Conservation (phyloP, 306 rosid genomes). For the Prunus kanzakura region DNA sequence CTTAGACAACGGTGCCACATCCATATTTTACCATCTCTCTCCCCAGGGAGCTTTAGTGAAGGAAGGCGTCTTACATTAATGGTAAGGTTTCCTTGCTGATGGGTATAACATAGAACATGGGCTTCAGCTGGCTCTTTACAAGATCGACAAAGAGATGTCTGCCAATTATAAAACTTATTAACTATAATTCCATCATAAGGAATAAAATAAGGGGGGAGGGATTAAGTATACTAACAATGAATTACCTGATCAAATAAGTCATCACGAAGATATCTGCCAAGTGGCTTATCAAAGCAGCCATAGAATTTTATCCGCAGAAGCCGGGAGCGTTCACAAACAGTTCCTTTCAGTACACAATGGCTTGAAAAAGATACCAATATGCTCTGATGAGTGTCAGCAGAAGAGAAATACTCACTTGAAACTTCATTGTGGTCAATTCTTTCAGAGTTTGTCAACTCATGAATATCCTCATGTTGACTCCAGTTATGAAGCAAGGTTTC, state of each 20-base stretch:
- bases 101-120: slow-evolving; percentile 81
- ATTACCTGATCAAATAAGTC: slow-evolving; percentile 78
- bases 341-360: slow-evolving; percentile 76
- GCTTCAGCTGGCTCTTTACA: slow-evolving; percentile 80
- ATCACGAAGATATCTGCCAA: slow-evolving; percentile 88
- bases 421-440: slow-evolving; percentile 54
- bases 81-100: slow-evolving; percentile 95
- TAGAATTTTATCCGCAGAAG: slow-evolving; percentile 93
- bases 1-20: slow-evolving; percentile 98
- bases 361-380: slow-evolving; percentile 94
- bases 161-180: slow-evolving; percentile 17
- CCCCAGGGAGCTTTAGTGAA: slow-evolving; percentile 80
- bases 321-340: slow-evolving; percentile 79
- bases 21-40: slow-evolving; percentile 91
- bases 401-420: slow-evolving; percentile 78
- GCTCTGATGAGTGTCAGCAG: slow-evolving; percentile 86
- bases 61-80: slow-evolving; percentile 80
- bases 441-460: slow-evolving; percentile 37
- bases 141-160: slow-evolving; percentile 67
- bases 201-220: not conserved
- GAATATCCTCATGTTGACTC: slow-evolving; percentile 43
- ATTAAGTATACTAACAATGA: not conserved
- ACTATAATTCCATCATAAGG: slow-evolving; percentile 11
- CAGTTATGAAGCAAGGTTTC: slow-evolving; percentile 40
- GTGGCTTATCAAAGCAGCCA: slow-evolving; percentile 91